Base-by-base conservation (phyloP, 768 basidiomycete species). In the Leccinellum luteum region DNA sequence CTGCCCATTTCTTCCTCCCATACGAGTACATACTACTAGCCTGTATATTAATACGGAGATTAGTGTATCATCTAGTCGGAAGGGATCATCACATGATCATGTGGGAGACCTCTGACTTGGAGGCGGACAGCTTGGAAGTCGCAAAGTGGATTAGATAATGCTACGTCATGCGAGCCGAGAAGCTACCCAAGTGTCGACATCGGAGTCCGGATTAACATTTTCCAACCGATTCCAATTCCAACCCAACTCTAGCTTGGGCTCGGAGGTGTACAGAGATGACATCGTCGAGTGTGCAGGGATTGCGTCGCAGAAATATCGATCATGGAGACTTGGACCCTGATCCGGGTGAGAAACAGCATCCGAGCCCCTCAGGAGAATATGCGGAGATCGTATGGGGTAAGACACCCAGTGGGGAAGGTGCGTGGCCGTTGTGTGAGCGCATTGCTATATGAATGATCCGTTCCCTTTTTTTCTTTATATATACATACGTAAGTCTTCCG, bases 341-440 rank as follows among this genome's bases (percentile, higher is more conserved):
- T 15, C 61, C 32, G 10, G 62, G 55, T 32, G 59, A 62, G 27
- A 64, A 68, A 51, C 45, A 35, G 1, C 59, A 55, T 23, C 48
- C 38, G 23, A 54, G 25, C 25, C 25, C 52, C 23, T 47, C 41
- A 1, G 54, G 49, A 17, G 79, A 80, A 31, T 31, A 31, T 31
- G 30, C 30, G 30, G 89, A 92, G 58, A 78, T 91, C 25, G 90
- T 93, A 2, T 93, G 90, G 89, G 94, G 94, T 9, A 91, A 94
- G 73, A 94, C 92, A 0, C 90, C 90, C 14, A 69, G 78, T 35
- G 91, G 90, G 43, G 83, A 89, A 80, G 91, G 91, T 88, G 62
- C 43, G 78, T 66, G 27, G 51, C 25, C 57, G 41, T 51, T 25
- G 23, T 48, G 52, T 28, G 51, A 35, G 56, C 41, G 27, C 25